phyloP scores from a whole-genome alignment of 495 filamentous ascomycete genomes.

The Aspergillus saccharolyticus region DNA sequence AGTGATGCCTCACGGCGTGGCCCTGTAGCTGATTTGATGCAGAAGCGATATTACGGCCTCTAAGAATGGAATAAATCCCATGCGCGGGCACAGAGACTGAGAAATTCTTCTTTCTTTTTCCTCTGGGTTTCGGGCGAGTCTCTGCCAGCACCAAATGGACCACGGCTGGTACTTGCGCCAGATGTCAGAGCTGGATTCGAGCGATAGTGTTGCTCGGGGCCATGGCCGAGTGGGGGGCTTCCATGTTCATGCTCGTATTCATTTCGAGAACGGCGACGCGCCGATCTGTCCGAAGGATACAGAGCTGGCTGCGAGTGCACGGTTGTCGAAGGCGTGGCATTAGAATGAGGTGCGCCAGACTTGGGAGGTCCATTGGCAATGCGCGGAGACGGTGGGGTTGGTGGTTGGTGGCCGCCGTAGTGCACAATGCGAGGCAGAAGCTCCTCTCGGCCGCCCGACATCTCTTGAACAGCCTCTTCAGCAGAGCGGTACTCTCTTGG shows the following conservation, averaged over 20 bases:
- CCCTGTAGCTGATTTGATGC: background rate
- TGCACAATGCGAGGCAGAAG: constrained; percentile 89
- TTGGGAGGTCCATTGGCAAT: constrained; percentile 30
- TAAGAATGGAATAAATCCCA: constrained; percentile 98
- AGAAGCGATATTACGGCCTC: constrained; percentile 17
- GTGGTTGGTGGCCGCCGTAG: constrained; percentile 84
- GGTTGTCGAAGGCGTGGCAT: constrained; percentile 20
- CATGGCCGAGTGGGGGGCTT: constrained; percentile 41
- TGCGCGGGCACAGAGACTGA: constrained; percentile 77
- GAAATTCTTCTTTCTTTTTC: constrained; percentile 92
- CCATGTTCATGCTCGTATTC: constrained; percentile 85
- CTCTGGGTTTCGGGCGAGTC: constrained; percentile 79
- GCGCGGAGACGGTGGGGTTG: constrained; percentile 85
- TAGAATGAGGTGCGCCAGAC: constrained; percentile 29
- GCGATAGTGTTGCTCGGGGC: constrained; percentile 37
- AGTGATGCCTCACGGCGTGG: background rate
- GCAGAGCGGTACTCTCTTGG: constrained; percentile 89
- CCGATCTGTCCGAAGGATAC: constrained; percentile 41
- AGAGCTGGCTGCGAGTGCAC: constrained; percentile 18
- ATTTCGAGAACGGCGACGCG: constrained; percentile 68
- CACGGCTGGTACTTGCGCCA: constrained; percentile 51
- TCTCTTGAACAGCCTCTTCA: constrained; percentile 85
- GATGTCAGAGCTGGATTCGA: constrained; percentile 67
- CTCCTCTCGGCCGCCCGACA: constrained; percentile 88
- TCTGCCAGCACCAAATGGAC: constrained; percentile 70